These are phyloP conservation scores for Calonectria pauciramosa DNA, from an alignment of 2,329 filamentous ascomycete genomes.

Conservation along the genomic window DNA sequence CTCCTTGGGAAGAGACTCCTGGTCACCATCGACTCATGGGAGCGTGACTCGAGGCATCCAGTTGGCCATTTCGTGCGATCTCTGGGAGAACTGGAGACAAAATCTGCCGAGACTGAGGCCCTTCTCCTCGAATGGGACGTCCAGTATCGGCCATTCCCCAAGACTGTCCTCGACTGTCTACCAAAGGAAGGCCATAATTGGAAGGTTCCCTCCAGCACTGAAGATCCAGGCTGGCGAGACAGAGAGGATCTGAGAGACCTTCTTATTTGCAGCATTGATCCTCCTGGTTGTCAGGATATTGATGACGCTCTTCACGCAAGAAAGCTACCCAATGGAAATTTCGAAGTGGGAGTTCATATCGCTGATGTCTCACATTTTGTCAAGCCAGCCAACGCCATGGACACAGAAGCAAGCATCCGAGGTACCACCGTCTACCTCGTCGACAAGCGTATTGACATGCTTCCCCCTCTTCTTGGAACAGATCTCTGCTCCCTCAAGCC, in stretches of 20 bases:
- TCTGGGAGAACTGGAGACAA: constrained; percentile 93
- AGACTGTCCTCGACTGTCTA: constrained; percentile 93
- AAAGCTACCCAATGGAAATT: constrained; percentile 90
- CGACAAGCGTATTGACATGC: constrained; percentile 99
- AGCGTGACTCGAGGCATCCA: constrained; percentile 92
- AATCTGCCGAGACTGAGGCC: constrained; percentile 97
- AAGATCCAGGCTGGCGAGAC: constrained; percentile 89
- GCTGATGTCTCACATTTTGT: constrained; percentile 99
- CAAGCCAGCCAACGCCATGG: constrained; percentile 97
- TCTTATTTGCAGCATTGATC: constrained; percentile 97
- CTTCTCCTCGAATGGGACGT: constrained; percentile 96
- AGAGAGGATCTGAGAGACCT: constrained; percentile 87
- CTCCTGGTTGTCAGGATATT: constrained; percentile 96
- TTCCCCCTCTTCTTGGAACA: constrained; percentile 95
- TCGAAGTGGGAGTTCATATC: constrained; percentile 97
- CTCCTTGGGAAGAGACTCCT: constrained; percentile 92
- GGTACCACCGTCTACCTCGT: constrained; percentile 98
- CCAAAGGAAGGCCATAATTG: constrained; percentile 93
- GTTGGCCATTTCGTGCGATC: constrained; percentile 94
- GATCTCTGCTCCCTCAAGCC: constrained; percentile 97
- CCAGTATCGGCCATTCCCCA: constrained; percentile 96
- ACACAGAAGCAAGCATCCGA: constrained; percentile 91
- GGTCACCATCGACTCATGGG: constrained; percentile 96
- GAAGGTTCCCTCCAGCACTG: constrained; percentile 85
- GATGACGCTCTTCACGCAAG: constrained; percentile 95